Conservation (phyloP, 371 early-diverging fungal species). For the Gilbertella persicaria region DNA sequence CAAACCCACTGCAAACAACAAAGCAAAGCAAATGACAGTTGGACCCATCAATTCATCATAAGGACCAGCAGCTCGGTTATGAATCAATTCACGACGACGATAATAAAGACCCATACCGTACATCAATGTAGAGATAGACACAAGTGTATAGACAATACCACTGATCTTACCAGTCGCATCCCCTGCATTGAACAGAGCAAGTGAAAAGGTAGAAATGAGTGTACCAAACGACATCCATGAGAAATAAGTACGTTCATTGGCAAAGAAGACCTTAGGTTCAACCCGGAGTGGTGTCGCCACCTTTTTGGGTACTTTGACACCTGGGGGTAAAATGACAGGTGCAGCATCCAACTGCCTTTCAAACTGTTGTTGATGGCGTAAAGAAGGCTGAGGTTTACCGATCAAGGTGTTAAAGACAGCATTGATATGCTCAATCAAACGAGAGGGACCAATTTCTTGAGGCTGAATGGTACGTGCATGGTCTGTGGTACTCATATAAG, state of each 20-base stretch:
- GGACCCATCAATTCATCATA: conserved; percentile 83
- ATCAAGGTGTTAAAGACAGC: conserved; percentile 19
- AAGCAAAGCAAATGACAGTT: conserved; percentile 81
- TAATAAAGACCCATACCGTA: conserved; percentile 92
- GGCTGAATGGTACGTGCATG: not conserved
- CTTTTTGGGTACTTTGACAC: conserved; percentile 58
- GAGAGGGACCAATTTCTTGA: conserved; percentile 13
- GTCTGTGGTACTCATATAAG: conserved; percentile 13
- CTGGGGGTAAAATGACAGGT: conserved; percentile 50
- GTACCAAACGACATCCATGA: conserved; percentile 85
- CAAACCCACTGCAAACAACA: conserved; percentile 85
- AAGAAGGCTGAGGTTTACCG: not conserved
- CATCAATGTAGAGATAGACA: conserved; percentile 81
- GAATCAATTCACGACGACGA: conserved; percentile 88
- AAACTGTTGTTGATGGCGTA: not conserved
- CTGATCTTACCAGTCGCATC: conserved; percentile 75
- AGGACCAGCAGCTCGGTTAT: conserved; percentile 72
- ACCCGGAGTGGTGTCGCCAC: conserved; percentile 87
- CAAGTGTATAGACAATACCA: conserved; percentile 80
- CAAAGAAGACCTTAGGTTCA: conserved; percentile 99
- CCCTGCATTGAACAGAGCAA: conserved; percentile 87
- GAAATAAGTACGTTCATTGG: conserved; percentile 99
- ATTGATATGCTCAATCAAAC: conserved; percentile 14
- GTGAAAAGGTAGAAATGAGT: conserved; percentile 73
- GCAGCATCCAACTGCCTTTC: conserved; percentile 6